These are phyloP conservation scores for Tylopilus vinaceipallidus DNA, from an alignment of 768 basidiomycete species.

Conservation along the genomic window DNA sequence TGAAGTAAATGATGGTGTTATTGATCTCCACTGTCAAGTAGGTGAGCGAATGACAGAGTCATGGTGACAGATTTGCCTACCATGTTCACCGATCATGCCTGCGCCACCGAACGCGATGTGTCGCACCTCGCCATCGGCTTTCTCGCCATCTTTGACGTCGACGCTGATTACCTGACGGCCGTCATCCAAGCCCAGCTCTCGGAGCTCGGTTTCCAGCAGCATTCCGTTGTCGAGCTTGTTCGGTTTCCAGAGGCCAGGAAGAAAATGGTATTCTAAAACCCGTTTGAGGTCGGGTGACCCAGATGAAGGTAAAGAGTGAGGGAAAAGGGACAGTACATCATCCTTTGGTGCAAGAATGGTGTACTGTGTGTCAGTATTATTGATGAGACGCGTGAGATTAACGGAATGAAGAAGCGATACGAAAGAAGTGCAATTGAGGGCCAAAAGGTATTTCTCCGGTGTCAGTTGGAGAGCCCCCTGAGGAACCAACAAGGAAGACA, in stretches of 20 bases:
- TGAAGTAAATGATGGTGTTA: constrained; percentile 84
- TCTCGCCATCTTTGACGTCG: constrained; percentile 52
- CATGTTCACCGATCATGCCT: constrained; percentile 69
- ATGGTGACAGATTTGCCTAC: constrained; percentile 43
- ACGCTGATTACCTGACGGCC: constrained; percentile 70
- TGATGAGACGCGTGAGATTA: constrained; percentile 66
- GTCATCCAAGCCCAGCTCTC: constrained; percentile 65
- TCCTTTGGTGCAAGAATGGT: constrained; percentile 93
- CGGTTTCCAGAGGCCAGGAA: constrained; percentile 75
- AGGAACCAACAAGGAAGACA: constrained; percentile 80
- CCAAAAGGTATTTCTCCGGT: constrained; percentile 92
- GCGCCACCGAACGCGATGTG: constrained; percentile 83
- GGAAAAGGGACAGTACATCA: constrained; percentile 68
- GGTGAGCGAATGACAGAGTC: constrained; percentile 4
- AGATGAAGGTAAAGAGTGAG: constrained; percentile 53
- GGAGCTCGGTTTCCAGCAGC: constrained; percentile 77
- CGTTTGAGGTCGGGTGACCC: constrained; percentile 71
- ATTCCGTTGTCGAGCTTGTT: constrained; percentile 70
- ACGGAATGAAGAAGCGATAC: constrained; percentile 86
- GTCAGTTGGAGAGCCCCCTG: constrained; percentile 75
- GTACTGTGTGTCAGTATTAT: constrained; percentile 63
- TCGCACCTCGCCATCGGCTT: constrained; percentile 45
- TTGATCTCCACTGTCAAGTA: constrained; percentile 59
- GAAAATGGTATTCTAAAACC: constrained; percentile 84
- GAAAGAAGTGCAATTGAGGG: constrained; percentile 88